These are phyloP conservation scores for Rhizopogon rudus DNA, from an alignment of 768 basidiomycete species.

Conservation along the genomic window DNA sequence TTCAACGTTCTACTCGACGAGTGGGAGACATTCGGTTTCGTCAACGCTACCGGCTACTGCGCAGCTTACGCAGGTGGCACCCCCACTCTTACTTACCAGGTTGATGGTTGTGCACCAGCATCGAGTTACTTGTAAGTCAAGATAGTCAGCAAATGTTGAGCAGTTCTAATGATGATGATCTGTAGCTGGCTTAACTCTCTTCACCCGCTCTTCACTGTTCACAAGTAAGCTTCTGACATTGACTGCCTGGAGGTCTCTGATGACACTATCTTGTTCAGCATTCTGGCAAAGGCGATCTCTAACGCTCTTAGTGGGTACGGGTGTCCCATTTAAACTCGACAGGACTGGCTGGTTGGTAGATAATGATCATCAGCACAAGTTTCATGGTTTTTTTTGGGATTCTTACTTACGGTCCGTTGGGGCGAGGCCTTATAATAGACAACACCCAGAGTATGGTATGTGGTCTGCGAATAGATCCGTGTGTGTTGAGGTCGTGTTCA, in stretches of 20 bases:
- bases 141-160: background rate
- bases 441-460: no score
- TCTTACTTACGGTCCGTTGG: no score
- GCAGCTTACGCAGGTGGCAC: slow-evolving; percentile 57
- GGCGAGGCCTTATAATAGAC: no score
- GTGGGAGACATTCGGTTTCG: slow-evolving; percentile 48
- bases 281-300: slow-evolving; percentile 43
- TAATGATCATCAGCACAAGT: background rate
- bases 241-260: background rate
- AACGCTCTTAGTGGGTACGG: no score
- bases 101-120: slow-evolving; percentile 54
- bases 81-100: slow-evolving; percentile 44
- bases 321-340: no score
- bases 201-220: slow-evolving; percentile 62
- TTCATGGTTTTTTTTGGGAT: background rate
- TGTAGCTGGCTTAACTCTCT: slow-evolving; percentile 56
- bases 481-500: no score
- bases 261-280: slow-evolving; percentile 24
- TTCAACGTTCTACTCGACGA: slow-evolving; percentile 57
- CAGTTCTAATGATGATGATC: background rate
- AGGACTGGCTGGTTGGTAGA: slow-evolving; percentile 1
- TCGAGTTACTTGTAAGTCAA: slow-evolving; percentile 60
- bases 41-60: slow-evolving; percentile 55
- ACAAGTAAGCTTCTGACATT: slow-evolving; percentile 38
- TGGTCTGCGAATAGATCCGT: no score